Percentiles rank a stretch among this genome's conserved stretches.
phyloP scores from a whole-genome alignment of 805 yeast species.

The Tetrapisispora pingtungensis region DNA sequence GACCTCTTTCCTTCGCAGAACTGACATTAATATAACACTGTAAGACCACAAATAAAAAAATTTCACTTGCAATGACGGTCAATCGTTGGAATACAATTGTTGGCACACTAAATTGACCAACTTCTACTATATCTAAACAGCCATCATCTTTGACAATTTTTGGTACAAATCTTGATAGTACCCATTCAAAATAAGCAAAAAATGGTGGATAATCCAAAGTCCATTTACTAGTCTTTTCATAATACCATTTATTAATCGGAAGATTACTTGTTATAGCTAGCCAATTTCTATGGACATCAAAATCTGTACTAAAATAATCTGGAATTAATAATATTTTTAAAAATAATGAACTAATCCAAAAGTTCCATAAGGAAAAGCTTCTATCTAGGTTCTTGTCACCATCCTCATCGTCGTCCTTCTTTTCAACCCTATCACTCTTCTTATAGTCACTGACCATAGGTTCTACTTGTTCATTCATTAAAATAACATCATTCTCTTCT shows the following conservation, averaged over 20 bases:
- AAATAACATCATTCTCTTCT: background rate
- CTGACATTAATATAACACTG: constrained; percentile 58
- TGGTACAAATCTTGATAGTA: constrained; percentile 64
- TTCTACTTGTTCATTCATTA: background rate
- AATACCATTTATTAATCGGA: constrained; percentile 76
- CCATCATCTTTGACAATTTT: constrained; percentile 56
- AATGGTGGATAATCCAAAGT: constrained; percentile 96
- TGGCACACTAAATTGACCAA: constrained; percentile 64
- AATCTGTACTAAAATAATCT: constrained; percentile 89
- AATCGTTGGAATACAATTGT: constrained; percentile 73
- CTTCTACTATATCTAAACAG: constrained; percentile 55
- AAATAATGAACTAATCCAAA: constrained; percentile 53
- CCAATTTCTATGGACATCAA: constrained; percentile 97
- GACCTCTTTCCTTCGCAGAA: constrained; percentile 29
- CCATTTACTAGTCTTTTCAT: constrained; percentile 74
- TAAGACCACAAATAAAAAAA: constrained; percentile 55
- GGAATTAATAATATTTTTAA: constrained; percentile 56
- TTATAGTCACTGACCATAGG: background rate
- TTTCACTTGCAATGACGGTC: constrained; percentile 72
- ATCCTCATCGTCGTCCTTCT: background rate
- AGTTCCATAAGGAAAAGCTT: constrained; percentile 48
- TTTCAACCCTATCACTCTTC: too few relatives aligned
- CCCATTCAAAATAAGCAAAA: constrained; percentile 92
- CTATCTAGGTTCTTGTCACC: constrained; percentile 4
- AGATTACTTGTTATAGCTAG: constrained; percentile 73